A percentile compares a stretch with the other conserved stretches of the same genome.
These are phyloP conservation scores for Rutstroemia sp. DNA, from an alignment of 2,329 filamentous ascomycete species.

Conservation along the genomic window DNA sequence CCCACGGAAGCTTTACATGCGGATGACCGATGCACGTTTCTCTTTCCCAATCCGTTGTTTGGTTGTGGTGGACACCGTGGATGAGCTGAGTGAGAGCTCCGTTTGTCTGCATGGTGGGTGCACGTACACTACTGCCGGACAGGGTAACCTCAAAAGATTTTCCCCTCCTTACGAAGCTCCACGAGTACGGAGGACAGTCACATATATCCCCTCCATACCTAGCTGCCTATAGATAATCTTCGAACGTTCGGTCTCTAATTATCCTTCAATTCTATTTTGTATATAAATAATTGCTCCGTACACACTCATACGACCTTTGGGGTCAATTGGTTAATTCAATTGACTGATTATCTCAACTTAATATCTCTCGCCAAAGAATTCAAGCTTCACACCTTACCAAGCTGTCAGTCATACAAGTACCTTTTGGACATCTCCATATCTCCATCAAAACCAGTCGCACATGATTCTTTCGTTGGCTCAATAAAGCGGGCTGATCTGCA, in stretches of 20 bases:
- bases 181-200: neutral
- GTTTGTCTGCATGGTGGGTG: too few species aligned
- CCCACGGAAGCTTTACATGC: neutral
- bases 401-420: neutral
- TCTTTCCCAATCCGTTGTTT: neutral
- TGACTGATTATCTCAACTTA: neutral
- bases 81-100: neutral
- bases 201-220: neutral
- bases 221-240: too few species aligned
- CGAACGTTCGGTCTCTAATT: neutral
- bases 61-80: neutral
- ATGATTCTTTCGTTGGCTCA: neutral
- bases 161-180: neutral
- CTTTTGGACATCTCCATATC: neutral
- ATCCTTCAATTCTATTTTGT: neutral
- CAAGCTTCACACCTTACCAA: neutral
- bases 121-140: too few species aligned
- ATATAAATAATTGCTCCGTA: neutral
- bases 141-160: too few species aligned
- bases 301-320: neutral
- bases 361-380: neutral
- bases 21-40: neutral
- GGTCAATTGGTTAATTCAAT: neutral
- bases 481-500: constrained; percentile 8
- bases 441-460: neutral